Evolutionary conservation across 352 stramenopile species (phyloP).

Genomic region (Phytophthora ramorum): DNA sequence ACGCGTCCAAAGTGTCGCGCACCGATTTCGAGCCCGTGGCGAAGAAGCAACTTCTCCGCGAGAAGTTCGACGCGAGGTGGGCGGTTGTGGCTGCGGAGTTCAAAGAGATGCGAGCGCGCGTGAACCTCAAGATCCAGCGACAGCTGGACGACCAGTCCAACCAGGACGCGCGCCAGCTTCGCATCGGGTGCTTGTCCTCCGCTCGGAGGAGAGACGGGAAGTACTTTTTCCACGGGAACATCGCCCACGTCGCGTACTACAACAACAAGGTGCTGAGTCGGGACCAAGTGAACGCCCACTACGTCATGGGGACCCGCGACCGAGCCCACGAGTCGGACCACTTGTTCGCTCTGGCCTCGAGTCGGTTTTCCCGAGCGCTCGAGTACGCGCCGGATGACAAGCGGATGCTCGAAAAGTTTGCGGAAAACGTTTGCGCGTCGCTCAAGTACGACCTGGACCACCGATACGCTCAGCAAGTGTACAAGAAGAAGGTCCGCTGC

Average conservation of each 20-base stretch:
- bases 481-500: conserved; percentile 85
- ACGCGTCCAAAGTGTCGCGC: conserved; percentile 63
- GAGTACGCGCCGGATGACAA: conserved; percentile 69
- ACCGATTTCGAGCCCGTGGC: conserved; percentile 81
- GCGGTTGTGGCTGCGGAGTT: conserved; percentile 63
- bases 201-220: conserved; percentile 72
- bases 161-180: conserved; percentile 60
- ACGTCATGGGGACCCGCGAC: conserved; percentile 68
- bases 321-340: conserved; percentile 72
- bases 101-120: conserved; percentile 67
- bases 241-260: conserved; percentile 91
- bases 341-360: conserved; percentile 78
- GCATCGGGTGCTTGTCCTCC: conserved; percentile 80
- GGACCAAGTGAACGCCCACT: conserved; percentile 83
- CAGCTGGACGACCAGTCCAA: conserved; percentile 71
- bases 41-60: conserved; percentile 83
- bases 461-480: conserved; percentile 63
- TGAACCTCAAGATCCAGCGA: conserved; percentile 77
- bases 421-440: conserved; percentile 82
- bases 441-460: conserved; percentile 86
- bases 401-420: conserved; percentile 72
- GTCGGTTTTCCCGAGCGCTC: conserved; percentile 69
- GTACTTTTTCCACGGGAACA: conserved; percentile 85
- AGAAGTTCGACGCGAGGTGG: conserved; percentile 76
- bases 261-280: conserved; percentile 56